Evolutionary conservation across 169 alveolate genomes (phyloP), one percentile per base, ranked within the genome.

Genomic region (Toxoplasma gondii): DNA sequence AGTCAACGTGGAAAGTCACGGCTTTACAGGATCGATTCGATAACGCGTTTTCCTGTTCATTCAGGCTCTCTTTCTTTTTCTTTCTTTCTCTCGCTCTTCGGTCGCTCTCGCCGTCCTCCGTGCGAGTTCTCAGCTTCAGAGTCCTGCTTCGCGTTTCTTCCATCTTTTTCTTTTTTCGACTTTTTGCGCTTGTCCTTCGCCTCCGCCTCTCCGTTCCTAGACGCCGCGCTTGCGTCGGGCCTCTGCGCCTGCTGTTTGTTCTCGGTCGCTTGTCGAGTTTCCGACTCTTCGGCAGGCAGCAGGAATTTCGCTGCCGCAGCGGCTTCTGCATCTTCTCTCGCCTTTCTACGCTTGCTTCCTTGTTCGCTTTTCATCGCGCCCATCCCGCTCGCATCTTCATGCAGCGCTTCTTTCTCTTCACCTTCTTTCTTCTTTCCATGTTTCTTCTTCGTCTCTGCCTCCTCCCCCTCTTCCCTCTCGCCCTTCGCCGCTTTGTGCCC

Each of bases 301-400:
- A 78, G n/a, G 86, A 78, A 78, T n/a, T 38, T 78, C 86, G 45
- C 49, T 17, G 86, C 86, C 10, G 86, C 86, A 29, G 86, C 86
- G 27, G 86, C 86, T 78, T 78, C 86, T 7, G 45, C 86, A 0
- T 9, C 86, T 36, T 78, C 86, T 78, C 86, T 78, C 27, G 24
- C 44, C 86, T 78, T 78, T 19, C n/a, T 78, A 1, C 45, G 4
- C 86, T 78, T 78, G n/a, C 27, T 78, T n/a, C 86, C n/a, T 78
- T 78, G 9, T 78, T 78, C 86, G 12, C 86, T 31, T 64, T 27
- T 4, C 4, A 49, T 12, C 12, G 58, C 58, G 58, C 22, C 12
- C 58, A 12, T 49, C 58, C 58, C 12, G 58, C 74, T 10, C 29
- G 74, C 74, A 4, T 64, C 74, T 64, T 53, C 67, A 12, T 53